These are phyloP conservation scores for Plasmodium berghei DNA, from an alignment of 169 alveolate species.

Conservation along the genomic window DNA sequence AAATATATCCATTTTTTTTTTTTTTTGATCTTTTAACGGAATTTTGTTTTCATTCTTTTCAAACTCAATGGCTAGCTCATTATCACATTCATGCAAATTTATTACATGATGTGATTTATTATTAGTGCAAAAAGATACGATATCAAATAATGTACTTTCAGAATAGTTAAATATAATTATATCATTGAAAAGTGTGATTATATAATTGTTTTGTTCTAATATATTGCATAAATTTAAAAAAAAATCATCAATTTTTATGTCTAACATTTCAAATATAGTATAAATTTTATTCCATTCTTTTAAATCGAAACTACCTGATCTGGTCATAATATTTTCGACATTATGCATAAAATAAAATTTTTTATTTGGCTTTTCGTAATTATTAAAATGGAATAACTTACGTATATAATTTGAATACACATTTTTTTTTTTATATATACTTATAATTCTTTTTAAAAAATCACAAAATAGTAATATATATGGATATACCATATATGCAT, in stretches of 20 bases:
- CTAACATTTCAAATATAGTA: conserved; percentile 30
- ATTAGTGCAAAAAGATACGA: not conserved
- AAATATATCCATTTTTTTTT: conserved; percentile 1
- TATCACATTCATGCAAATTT: not conserved
- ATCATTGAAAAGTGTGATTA: not conserved
- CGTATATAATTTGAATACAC: conserved; percentile 11
- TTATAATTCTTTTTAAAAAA: conserved; percentile 24
- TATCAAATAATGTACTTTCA: conserved; percentile 3
- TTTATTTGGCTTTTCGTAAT: conserved; percentile 4
- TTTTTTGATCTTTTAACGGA: not conserved
- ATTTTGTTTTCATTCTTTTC: not conserved
- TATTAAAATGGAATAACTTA: conserved; percentile 18
- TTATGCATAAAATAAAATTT: conserved; percentile 12
- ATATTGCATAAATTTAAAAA: conserved; percentile 19
- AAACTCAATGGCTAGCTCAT: not conserved
- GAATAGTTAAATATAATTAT: conserved; percentile 18
- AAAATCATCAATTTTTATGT: conserved; percentile 13
- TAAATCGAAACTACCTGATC: conserved; percentile 72
- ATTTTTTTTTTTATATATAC: conserved; percentile 23
- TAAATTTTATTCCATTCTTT: conserved; percentile 66
- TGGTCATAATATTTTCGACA: conserved; percentile 51
- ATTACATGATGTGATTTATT: not conserved
- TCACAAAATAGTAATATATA: conserved; percentile 52
- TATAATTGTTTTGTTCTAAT: conserved; percentile 26
- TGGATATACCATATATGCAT: conserved; percentile 30